Evolutionary conservation across 768 basidiomycete species (phyloP).

Genomic region (Phallus indusiatus): DNA sequence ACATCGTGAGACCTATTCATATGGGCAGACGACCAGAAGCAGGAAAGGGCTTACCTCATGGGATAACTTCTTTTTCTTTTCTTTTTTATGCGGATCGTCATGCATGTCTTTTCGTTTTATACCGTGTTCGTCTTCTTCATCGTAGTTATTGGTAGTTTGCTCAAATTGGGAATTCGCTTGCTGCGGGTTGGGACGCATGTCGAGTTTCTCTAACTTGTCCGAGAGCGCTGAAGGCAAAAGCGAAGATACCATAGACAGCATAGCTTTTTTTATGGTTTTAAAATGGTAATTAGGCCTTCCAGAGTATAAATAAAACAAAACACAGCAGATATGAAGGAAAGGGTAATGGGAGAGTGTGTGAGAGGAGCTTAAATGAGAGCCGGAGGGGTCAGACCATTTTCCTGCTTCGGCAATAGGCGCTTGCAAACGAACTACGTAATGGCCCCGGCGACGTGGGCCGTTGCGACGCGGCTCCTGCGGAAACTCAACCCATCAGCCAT

Average conservation of each 20-base stretch:
- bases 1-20: background rate
- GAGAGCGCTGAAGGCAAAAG: conserved; percentile 38
- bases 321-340: background rate
- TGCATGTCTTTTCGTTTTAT: conserved; percentile 15
- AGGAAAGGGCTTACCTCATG: conserved; percentile 35
- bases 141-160: conserved; percentile 1
- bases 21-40: background rate
- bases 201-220: conserved; percentile 4
- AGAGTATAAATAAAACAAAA: background rate
- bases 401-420: background rate
- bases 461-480: too few relatives aligned
- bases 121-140: conserved; percentile 24
- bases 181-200: conserved; percentile 18
- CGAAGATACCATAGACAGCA: conserved; percentile 45
- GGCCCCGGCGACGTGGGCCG: background rate
- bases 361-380: background rate
- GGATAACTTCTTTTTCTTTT: conserved; percentile 37
- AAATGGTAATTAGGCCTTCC: background rate
- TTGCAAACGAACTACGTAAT: background rate
- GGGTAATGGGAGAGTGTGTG: background rate
- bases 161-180: conserved; percentile 17
- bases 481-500: too few relatives aligned
- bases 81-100: conserved; percentile 13
- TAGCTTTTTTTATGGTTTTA: conserved; percentile 12
- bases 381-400: conserved; percentile 1